Base-by-base conservation (phyloP, 805 yeast genomes). In the Nakazawaea populi region DNA sequence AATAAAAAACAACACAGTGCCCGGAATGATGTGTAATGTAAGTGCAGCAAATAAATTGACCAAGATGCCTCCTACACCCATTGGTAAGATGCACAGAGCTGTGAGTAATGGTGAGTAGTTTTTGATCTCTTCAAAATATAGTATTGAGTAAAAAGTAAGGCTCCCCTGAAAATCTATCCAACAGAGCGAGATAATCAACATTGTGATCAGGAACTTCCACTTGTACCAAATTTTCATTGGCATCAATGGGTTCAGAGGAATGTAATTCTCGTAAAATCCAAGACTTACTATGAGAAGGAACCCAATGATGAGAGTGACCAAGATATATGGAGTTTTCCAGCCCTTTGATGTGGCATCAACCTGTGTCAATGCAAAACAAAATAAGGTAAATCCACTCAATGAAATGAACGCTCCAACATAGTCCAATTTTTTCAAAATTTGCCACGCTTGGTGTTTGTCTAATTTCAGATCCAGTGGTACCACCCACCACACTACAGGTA, bases 31-130 rank as follows among this genome's bases (percentile, higher is more conserved):
- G 49, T 77, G 80, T 66, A 77, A 62, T 5, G 74, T 67, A 9
- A 71, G 60, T 1, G 77, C 78, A 1, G 79, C 79, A 61, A 76
- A 64, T 5, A 74, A 55, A 54, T 72, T 73, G n/a, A 74, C 75
- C 9, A 64, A 43, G 4, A 64, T 56, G 10, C 81, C 80, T 4
- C 66, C 61, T 5, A 76, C 52, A 3, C 77, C 72, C 62, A 70
- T 71, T 3, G 80, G 71, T 24, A 74, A 56, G 42, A 74, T 60
- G 54, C 73, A 72, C 29, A 76, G 73, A 3, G 78, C 69, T 1
- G 77, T 69, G 35, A 70, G 63, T 32, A 76, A 67, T 0, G 74
- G 68, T 2, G 71, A 58, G 43, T 70, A 70, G 4, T 62, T 59
- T 45, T 63, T 54, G 27, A 76, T 59, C 39, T 68, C 60, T 58